A percentile compares a stretch with the other conserved stretches of the same genome.
Conservation (phyloP, 345 rosid species). For the Turritis glabra region DNA sequence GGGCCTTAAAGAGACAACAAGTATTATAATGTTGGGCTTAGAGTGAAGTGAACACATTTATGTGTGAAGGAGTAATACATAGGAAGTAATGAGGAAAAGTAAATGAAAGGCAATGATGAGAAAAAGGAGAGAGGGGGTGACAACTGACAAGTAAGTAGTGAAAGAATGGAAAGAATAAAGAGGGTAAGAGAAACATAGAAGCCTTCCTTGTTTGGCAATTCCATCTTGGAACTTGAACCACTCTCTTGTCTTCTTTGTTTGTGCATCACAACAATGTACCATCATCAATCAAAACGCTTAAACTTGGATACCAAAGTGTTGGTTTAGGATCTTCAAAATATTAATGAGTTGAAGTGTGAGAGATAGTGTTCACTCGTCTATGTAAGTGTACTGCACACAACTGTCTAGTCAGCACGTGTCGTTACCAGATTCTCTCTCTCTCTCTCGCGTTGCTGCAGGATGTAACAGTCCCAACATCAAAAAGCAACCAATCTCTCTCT, state of each 20-base stretch:
- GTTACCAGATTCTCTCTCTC: constrained; percentile 14
- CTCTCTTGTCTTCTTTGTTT: constrained; percentile 23
- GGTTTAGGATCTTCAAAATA: neutral
- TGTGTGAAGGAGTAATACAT: neutral
- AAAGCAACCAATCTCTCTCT: constrained; percentile 17
- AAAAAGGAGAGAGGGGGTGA: constrained; percentile 5
- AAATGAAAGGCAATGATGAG: constrained; percentile 16
- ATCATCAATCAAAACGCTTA: constrained; percentile 20
- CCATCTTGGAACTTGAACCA: constrained; percentile 34
- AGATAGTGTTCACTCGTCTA: constrained; percentile 4
- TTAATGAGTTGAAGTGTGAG: constrained; percentile 20
- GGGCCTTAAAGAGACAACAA: constrained; percentile 19
- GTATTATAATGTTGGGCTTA: neutral
- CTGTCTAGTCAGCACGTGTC: constrained; percentile 38
- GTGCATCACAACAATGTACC: constrained; percentile 24
- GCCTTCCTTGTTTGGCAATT: constrained; percentile 25
- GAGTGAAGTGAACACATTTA: neutral
- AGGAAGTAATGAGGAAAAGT: neutral
- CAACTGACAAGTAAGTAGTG: constrained; percentile 31
- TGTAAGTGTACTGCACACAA: constrained; percentile 26
- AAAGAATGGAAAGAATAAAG: constrained; percentile 28
- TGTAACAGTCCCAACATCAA: constrained; percentile 30
- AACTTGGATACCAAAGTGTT: neutral
- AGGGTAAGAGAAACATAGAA: constrained; percentile 31
- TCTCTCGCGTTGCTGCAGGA: neutral